phyloP scores from a whole-genome alignment of 371 early-diverging fungal species.

The Mucor velutinosus region DNA sequence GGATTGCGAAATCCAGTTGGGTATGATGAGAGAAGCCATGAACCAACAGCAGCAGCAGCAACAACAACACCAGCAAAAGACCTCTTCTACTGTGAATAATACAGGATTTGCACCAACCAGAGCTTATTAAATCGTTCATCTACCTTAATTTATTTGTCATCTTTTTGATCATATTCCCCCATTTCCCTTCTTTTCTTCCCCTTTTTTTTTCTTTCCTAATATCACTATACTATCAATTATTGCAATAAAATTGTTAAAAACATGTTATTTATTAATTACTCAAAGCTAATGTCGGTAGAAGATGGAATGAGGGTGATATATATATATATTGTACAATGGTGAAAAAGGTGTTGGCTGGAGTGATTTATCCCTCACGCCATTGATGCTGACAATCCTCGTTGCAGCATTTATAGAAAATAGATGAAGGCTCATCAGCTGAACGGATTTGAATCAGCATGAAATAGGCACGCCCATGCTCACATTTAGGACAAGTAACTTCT shows the following conservation, averaged over 20 bases:
- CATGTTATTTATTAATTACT: not conserved
- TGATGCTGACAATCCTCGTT: slow-evolving; percentile 70
- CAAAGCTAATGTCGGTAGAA: not conserved
- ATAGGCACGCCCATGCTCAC: slow-evolving; percentile 87
- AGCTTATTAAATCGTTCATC: slow-evolving; percentile 16
- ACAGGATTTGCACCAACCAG: slow-evolving; percentile 24
- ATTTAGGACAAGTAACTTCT: slow-evolving; percentile 89
- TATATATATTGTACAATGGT: not conserved
- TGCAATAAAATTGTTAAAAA: not conserved
- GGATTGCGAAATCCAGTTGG: slow-evolving; percentile 63
- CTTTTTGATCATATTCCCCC: not conserved
- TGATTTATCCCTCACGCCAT: slow-evolving; percentile 70
- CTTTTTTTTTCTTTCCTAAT: not conserved
- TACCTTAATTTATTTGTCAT: not conserved
- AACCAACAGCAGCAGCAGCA: slow-evolving; percentile 32
- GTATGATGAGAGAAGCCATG: slow-evolving; percentile 66
- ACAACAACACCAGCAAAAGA: slow-evolving; percentile 27
- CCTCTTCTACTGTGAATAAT: slow-evolving; percentile 8
- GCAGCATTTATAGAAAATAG: slow-evolving; percentile 87
- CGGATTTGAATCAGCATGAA: slow-evolving; percentile 95
- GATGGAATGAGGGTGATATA: not conserved
- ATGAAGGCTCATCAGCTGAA: slow-evolving; percentile 95
- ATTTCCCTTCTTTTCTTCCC: not conserved
- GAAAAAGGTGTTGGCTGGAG: not conserved
- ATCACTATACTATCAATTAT: not conserved